A percentile compares a stretch with the other conserved stretches of the same genome.
Conservation (phyloP, 768 basidiomycete species). For the Boletus barrowsii region DNA sequence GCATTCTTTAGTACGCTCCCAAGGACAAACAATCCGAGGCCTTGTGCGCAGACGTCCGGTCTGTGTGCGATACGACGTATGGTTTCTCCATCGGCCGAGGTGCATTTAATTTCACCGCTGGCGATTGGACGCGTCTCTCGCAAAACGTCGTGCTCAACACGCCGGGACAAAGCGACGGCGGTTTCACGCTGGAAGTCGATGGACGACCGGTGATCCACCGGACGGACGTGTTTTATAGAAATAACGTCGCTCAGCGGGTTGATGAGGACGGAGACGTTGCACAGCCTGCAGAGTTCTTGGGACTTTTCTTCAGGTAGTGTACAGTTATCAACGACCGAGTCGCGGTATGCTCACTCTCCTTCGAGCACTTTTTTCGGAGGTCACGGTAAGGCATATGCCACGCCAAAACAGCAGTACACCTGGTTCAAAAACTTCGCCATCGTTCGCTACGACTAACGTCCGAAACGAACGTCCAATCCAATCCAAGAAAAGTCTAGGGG, state of each 20-base stretch:
- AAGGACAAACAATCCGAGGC: constrained; percentile 61
- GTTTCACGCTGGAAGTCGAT: constrained; percentile 62
- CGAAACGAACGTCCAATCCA: not conserved
- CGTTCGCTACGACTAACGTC: constrained; percentile 19
- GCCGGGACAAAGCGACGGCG: constrained; percentile 66
- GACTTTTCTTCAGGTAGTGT: constrained; percentile 75
- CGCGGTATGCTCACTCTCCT: not conserved
- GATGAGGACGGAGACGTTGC: no score
- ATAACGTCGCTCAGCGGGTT: constrained; percentile 27
- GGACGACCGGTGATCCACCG: constrained; percentile 51
- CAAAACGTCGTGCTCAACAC: constrained; percentile 74
- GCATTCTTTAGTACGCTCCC: constrained; percentile 59
- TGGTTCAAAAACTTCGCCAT: constrained; percentile 76
- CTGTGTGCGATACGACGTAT: constrained; percentile 62
- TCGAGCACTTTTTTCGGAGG: constrained; percentile 69
- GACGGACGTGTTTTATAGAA: constrained; percentile 62
- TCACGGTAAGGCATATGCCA: constrained; percentile 19
- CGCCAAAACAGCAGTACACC: constrained; percentile 69
- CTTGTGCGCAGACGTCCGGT: constrained; percentile 56
- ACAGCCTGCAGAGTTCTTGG: not conserved
- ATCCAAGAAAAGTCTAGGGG: no score
- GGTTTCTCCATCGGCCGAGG: constrained; percentile 77
- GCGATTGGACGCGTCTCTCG: constrained; percentile 68
- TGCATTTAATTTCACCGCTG: constrained; percentile 57
- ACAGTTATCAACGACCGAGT: not conserved